These are phyloP conservation scores for Amaranthus cruentus DNA, from an alignment of 148 eudicot species.

Conservation along the genomic window DNA sequence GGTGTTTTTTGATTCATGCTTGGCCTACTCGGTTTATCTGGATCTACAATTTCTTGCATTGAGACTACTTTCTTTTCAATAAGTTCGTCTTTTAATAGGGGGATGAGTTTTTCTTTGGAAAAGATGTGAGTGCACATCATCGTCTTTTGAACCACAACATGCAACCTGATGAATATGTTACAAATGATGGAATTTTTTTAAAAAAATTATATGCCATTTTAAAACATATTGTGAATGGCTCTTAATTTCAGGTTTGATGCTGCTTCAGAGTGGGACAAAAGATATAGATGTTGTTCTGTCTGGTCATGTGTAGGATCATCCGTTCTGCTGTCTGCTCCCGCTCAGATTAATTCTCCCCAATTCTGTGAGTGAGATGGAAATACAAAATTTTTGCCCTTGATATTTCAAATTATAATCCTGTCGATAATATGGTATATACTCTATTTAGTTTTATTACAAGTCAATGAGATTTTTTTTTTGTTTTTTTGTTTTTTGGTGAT, in stretches of 20 bases:
- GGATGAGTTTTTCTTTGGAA: no score
- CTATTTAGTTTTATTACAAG: background rate
- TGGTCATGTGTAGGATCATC: conserved; percentile 6
- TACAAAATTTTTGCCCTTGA: conserved; percentile 8
- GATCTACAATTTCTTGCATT: no score
- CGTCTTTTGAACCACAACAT: no score
- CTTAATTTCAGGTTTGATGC: background rate
- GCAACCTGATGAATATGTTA: no score
- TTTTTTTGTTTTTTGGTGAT: background rate
- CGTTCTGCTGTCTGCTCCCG: conserved; percentile 19
- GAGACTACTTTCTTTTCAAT: no score
- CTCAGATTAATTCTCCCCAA: conserved; percentile 16
- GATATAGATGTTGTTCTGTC: background rate
- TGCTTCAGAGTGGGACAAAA: conserved; percentile 10
- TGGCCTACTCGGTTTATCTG: no score
- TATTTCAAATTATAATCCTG: conserved; percentile 1
- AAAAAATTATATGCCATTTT: no score
- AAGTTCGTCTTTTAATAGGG: no score
- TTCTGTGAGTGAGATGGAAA: conserved; percentile 18
- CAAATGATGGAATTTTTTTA: no score
- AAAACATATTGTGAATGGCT: no score
- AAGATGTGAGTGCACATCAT: no score
- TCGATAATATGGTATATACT: conserved; percentile 22
- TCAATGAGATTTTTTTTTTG: conserved; percentile 3
- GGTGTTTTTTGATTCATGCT: background rate